Evolutionary conservation across 371 early-diverging fungal species (phyloP).

Genomic region (Mortierella sp.): DNA sequence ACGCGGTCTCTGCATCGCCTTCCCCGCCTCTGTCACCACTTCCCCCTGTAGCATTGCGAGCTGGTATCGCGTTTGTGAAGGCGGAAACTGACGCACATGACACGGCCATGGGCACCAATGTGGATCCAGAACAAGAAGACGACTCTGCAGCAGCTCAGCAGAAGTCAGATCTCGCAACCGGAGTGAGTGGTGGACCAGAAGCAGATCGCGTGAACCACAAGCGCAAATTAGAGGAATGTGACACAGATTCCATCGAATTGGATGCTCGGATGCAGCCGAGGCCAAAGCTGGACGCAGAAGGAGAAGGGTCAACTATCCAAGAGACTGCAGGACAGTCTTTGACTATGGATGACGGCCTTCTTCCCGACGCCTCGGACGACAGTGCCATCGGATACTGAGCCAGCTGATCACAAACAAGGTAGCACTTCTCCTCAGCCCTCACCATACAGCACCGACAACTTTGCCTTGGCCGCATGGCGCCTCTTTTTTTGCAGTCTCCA

Average conservation of each 20-base stretch:
- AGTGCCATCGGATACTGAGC: too few relatives aligned
- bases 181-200: neutral
- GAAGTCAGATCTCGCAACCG: conserved; percentile 9
- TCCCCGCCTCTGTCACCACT: conserved; percentile 5
- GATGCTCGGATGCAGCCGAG: neutral
- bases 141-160: conserved; percentile 1
- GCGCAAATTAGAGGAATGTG: neutral
- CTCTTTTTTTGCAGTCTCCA: too few relatives aligned
- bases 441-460: too few relatives aligned
- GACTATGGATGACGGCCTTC: too few relatives aligned
- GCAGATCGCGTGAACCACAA: neutral
- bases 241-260: neutral
- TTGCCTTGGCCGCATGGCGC: too few relatives aligned
- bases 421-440: too few relatives aligned
- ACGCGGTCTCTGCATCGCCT: neutral
- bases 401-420: too few relatives aligned
- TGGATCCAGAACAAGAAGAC: too few relatives aligned
- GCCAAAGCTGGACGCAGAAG: neutral
- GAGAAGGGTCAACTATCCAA: too few relatives aligned
- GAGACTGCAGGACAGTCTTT: too few relatives aligned
- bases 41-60: neutral
- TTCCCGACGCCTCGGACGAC: too few relatives aligned
- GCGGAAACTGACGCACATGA: conserved; percentile 13
- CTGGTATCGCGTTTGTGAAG: conserved; percentile 25
- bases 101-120: neutral